Evolutionary conservation across 2,329 filamentous ascomycete genomes (phyloP).

Genomic region (Colletotrichum brevisporum): DNA sequence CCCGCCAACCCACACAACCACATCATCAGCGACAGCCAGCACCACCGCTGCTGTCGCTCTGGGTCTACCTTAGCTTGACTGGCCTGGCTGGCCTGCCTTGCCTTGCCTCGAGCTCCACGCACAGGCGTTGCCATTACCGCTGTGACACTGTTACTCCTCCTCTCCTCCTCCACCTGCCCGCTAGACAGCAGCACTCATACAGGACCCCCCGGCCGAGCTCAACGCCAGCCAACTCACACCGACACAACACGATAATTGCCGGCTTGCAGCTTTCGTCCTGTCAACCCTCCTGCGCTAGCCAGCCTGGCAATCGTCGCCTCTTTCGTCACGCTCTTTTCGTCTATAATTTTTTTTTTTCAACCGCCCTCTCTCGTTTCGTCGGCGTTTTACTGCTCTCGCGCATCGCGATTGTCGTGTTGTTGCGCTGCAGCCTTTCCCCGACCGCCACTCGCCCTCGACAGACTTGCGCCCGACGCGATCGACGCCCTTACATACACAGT

Average conservation of each 20-base stretch:
- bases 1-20: neutral
- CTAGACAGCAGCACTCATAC: slow-evolving; percentile 3
- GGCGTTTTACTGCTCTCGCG: slow-evolving; percentile 1
- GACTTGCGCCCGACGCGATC: slow-evolving; percentile 23
- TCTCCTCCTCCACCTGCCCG: slow-evolving; percentile 14
- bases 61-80: neutral
- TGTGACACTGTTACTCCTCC: neutral
- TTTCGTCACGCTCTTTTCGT: slow-evolving; percentile 38
- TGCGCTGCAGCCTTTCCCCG: slow-evolving; percentile 16
- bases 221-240: slow-evolving; percentile 41
- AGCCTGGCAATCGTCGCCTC: slow-evolving; percentile 33
- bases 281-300: slow-evolving; percentile 31
- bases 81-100: neutral
- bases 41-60: neutral
- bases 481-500: slow-evolving; percentile 10
- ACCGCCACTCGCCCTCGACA: slow-evolving; percentile 20
- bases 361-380: slow-evolving; percentile 6
- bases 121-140: slow-evolving; percentile 1
- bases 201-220: slow-evolving; percentile 31
- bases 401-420: slow-evolving; percentile 14
- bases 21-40: slow-evolving; percentile 9
- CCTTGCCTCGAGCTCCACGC: neutral
- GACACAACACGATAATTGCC: slow-evolving; percentile 32
- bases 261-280: slow-evolving; percentile 30
- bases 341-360: slow-evolving; percentile 15